A percentile compares a stretch with the other conserved stretches of the same genome.
phyloP scores from a whole-genome alignment of 192 early-diverging fungal genomes.

The Coemansia guatemalensis region DNA sequence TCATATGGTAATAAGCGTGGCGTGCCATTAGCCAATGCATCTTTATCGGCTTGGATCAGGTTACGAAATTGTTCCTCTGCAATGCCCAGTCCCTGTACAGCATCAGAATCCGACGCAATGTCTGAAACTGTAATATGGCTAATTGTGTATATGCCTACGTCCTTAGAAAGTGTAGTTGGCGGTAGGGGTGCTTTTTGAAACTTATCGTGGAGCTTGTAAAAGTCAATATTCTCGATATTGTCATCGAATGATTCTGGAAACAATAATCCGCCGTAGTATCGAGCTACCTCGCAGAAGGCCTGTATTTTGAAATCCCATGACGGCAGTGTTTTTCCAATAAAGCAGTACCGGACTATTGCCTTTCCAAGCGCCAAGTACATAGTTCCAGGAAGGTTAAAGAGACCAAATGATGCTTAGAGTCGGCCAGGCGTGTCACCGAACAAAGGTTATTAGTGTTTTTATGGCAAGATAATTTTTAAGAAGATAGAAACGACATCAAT shows the following conservation, averaged over 20 bases:
- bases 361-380: constrained; percentile 13
- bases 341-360: constrained; percentile 6
- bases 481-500: not conserved
- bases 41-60: constrained; percentile 5
- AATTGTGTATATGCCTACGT: not conserved
- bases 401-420: too few species aligned
- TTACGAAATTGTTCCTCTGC: constrained; percentile 10
- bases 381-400: not conserved
- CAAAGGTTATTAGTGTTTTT: too few species aligned
- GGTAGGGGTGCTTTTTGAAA: constrained; percentile 11
- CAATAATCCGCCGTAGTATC: not conserved
- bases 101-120: constrained; percentile 3
- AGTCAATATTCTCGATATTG: constrained; percentile 13
- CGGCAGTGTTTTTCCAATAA: constrained; percentile 19
- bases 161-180: not conserved
- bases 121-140: not conserved
- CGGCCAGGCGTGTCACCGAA: too few species aligned
- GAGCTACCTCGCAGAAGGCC: constrained; percentile 16
- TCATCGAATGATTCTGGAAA: constrained; percentile 20
- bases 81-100: constrained; percentile 17
- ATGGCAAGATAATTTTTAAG: not conserved
- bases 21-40: not conserved
- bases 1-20: constrained; percentile 14
- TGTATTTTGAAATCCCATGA: constrained; percentile 30
- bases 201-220: not conserved